Evolutionary conservation across 202 grass and related monocot genomes (phyloP).

Genomic region (Bolboschoenoplectus hybrid): DNA sequence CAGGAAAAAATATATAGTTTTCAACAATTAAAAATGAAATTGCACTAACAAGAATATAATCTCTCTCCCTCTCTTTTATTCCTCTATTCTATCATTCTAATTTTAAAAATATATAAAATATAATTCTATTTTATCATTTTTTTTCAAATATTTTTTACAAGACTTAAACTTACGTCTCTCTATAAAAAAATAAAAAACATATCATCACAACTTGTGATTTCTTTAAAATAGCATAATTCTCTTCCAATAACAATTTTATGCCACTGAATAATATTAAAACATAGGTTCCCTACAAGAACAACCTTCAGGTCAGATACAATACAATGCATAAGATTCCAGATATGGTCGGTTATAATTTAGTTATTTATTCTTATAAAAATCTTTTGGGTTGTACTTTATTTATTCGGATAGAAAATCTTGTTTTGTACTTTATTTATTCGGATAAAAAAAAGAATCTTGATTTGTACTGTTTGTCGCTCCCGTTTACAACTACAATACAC

Average conservation of each 20-base stretch:
- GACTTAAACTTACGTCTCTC: too few relatives aligned
- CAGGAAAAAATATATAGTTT: neutral
- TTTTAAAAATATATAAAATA: too few relatives aligned
- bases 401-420: neutral
- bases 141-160: too few relatives aligned
- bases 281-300: neutral
- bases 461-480: neutral
- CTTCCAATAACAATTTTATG: neutral
- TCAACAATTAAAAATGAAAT: too few relatives aligned
- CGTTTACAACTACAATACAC: neutral
- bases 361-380: neutral
- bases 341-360: neutral
- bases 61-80: neutral
- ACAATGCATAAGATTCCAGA: neutral
- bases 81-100: neutral
- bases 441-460: neutral
- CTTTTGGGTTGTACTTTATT: neutral
- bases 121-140: too few relatives aligned
- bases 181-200: too few relatives aligned
- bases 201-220: too few relatives aligned
- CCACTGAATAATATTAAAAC: neutral
- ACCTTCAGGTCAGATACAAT: neutral
- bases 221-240: too few relatives aligned
- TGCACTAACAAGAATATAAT: neutral
- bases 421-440: neutral